A percentile compares a stretch with the other conserved stretches of the same genome.
Evolutionary conservation across 768 basidiomycete genomes (phyloP).

Genomic region (Amanita brunnescens): DNA sequence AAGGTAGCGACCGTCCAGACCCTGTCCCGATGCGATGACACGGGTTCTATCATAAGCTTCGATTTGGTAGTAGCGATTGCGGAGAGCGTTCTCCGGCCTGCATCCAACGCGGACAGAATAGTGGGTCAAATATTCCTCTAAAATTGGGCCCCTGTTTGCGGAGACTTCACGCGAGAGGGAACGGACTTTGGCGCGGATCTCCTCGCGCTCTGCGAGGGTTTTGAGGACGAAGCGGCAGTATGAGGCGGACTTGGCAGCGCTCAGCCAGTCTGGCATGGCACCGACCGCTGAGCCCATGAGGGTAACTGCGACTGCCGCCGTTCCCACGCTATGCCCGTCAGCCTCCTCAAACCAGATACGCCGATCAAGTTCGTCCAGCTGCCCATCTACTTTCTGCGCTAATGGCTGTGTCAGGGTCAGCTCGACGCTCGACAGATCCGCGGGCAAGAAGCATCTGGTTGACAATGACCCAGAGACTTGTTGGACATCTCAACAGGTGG

Average conservation of each 20-base stretch:
- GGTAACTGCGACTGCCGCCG: too few species aligned
- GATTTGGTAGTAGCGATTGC: conserved; percentile 69
- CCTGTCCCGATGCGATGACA: conserved; percentile 31
- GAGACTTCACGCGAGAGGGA: conserved; percentile 17
- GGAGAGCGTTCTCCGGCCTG: conserved; percentile 30
- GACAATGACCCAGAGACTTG: conserved; percentile 73
- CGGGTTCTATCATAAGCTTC: conserved; percentile 79
- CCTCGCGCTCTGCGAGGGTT: conserved; percentile 27
- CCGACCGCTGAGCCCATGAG: conserved; percentile 8
- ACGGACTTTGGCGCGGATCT: conserved; percentile 23
- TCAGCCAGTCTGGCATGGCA: conserved; percentile 25
- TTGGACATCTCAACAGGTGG: conserved; percentile 77
- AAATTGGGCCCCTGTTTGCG: conserved; percentile 15
- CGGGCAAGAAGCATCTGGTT: conserved; percentile 59
- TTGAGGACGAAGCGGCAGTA: conserved; percentile 24
- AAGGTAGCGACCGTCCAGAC: conserved; percentile 45
- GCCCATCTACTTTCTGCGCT: neutral
- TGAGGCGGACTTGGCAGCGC: conserved; percentile 11
- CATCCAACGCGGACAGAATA: conserved; percentile 51
- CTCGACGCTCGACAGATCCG: conserved; percentile 68
- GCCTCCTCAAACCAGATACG: conserved; percentile 35
- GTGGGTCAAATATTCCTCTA: conserved; percentile 21
- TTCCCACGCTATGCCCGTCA: conserved; percentile 1
- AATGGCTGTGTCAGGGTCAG: conserved; percentile 48
- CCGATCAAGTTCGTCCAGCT: conserved; percentile 39